These are phyloP conservation scores for Corylus heterophylla DNA, from an alignment of 306 rosid genomes.

Conservation along the genomic window DNA sequence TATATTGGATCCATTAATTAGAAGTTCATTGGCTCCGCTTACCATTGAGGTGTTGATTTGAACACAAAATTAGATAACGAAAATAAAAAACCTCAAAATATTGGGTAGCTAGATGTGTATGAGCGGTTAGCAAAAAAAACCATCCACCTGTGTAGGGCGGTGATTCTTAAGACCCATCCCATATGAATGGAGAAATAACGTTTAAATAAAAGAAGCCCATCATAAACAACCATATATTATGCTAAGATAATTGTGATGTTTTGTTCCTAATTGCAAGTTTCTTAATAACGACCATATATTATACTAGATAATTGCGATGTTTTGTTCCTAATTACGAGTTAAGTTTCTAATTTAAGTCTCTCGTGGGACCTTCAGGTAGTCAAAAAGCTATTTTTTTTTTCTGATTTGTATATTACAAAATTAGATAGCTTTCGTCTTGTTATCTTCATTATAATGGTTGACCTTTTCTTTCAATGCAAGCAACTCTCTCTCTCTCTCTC, in stretches of 20 bases:
- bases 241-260: not conserved
- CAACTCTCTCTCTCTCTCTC: not conserved
- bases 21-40: too few relatives aligned
- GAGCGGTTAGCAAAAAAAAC: too few relatives aligned
- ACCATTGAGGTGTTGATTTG: too few relatives aligned
- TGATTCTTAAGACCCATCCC: not conserved
- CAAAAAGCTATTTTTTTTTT: not conserved
- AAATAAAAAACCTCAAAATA: too few relatives aligned
- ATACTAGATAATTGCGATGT: not conserved
- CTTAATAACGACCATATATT: too few relatives aligned
- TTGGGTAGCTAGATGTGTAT: too few relatives aligned
- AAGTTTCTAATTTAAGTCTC: not conserved
- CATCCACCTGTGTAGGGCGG: too few relatives aligned
- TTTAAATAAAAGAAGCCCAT: not conserved
- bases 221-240: not conserved
- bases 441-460: not conserved
- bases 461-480: conserved; percentile 19
- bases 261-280: not conserved
- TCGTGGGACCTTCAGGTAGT: conserved; percentile 2
- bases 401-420: not conserved
- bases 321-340: not conserved
- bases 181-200: not conserved
- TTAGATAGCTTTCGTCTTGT: not conserved
- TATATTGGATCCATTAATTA: too few relatives aligned
- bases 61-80: too few relatives aligned